Evolutionary conservation across 2,329 filamentous ascomycete species (phyloP), one percentile per base, ranked within the genome.

Genomic region (Neoscytalidium dimidiatum): DNA sequence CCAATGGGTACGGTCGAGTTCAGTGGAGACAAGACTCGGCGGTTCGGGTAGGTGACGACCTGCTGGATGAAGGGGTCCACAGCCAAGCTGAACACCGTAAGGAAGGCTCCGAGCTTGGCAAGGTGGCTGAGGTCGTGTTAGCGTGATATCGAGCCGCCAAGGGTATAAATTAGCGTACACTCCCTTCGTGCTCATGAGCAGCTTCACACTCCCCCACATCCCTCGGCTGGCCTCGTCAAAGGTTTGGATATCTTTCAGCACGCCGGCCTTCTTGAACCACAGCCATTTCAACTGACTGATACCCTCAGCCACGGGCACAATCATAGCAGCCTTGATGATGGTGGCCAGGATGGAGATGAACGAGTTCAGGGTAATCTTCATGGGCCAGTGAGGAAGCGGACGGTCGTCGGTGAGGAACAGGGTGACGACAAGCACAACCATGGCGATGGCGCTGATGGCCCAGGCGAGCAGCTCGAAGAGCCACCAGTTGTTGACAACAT

Each of bases 251-350:
- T 64, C 62, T 13, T 60, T 58, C 7, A 64, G 44, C 19, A 51
- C 52, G 19, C 62, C 53, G 28, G 51, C 53, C 53, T 64, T 57
- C 19, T 64, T 64, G 62, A 74, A 74, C 62, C 74, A 71, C 3
- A 67, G 19, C 77, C 77, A 80, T 67, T 79, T 79, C 38, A 77
- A 66, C 66, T 80, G 78, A 44, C 72, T 71, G 28, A 79, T 68
- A 26, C 72, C 73, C 33, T 73, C 71, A 1, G 74, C 71, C 17
- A 75, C 64, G 4, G 72, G 69, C 3, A 77, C 68, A 38, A 79
- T 65, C 57, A 79, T 67, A 3, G 73, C 64, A 1, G 73, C 65
- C 61, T 77, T 78, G 4, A 64, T 67, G 9, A 75, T 52, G 3
- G 73, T 78, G 2, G 72, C 72, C 31, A 79, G 67, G 62, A 77